Conservation (phyloP, 2,329 filamentous ascomycete genomes). For the Epichloe gansuensis region DNA sequence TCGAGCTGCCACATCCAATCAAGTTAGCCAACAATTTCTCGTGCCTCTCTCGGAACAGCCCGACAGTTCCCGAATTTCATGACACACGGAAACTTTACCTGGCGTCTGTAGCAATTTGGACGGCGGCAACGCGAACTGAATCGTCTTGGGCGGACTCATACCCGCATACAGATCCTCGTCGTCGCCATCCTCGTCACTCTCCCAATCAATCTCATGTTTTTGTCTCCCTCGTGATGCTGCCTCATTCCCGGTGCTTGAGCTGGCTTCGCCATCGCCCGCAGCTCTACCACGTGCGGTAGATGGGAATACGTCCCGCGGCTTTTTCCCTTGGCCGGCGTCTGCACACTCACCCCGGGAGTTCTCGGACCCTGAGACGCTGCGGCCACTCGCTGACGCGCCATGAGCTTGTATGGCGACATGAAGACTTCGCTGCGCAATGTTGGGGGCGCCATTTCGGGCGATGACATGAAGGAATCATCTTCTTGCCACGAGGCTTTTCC, state of each 20-base stretch:
- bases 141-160: slow-evolving; percentile 87
- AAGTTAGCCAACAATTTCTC: background rate
- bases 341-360: slow-evolving; percentile 75
- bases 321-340: slow-evolving; percentile 52
- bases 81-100: slow-evolving; percentile 29
- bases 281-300: slow-evolving; percentile 7
- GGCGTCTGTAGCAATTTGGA: slow-evolving; percentile 71
- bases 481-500: slow-evolving; percentile 31
- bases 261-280: background rate
- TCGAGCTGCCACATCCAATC: slow-evolving; percentile 37
- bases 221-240: slow-evolving; percentile 14
- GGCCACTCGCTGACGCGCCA: slow-evolving; percentile 28
- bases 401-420: slow-evolving; percentile 53
- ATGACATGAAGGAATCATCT: slow-evolving; percentile 52
- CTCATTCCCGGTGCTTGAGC: slow-evolving; percentile 4
- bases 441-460: slow-evolving; percentile 68
- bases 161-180: slow-evolving; percentile 51
- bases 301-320: slow-evolving; percentile 38
- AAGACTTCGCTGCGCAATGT: slow-evolving; percentile 79
- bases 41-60: background rate
- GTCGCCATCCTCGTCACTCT: slow-evolving; percentile 60
- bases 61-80: background rate
- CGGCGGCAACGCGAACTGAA: slow-evolving; percentile 71
- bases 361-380: slow-evolving; percentile 39
- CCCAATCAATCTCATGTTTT: slow-evolving; percentile 55